Conservation (phyloP, 2,329 filamentous ascomycete genomes). For the Neopestalotiopsis rosae region DNA sequence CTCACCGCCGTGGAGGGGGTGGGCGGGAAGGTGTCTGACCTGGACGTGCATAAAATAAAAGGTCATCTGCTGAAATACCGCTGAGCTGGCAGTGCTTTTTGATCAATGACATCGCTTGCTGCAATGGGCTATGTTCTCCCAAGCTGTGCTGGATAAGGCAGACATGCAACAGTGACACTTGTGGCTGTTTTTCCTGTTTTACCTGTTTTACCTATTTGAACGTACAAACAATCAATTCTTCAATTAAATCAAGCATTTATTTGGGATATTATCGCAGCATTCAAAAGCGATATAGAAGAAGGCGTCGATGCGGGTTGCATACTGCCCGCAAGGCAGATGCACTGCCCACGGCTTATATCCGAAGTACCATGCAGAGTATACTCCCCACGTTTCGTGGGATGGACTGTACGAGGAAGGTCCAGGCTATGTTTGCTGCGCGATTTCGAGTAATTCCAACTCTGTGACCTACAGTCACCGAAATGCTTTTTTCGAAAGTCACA, state of each 20-base stretch:
- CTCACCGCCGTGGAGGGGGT: conserved; percentile 6
- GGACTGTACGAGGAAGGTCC: background rate
- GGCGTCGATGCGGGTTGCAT: background rate
- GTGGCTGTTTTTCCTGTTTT: background rate
- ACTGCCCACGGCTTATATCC: background rate
- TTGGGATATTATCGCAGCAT: background rate
- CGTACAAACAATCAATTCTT: background rate
- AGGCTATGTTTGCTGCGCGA: background rate
- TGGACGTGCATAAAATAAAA: conserved; percentile 15
- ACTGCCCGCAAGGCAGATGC: background rate
- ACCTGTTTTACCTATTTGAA: background rate
- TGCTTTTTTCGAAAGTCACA: too few relatives aligned
- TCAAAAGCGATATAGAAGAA: background rate
- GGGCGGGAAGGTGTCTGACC: background rate
- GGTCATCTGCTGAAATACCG: conserved; percentile 14
- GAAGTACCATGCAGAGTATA: too few relatives aligned
- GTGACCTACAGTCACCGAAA: background rate
- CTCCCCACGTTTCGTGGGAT: background rate
- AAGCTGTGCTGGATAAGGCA: conserved; percentile 1
- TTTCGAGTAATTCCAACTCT: background rate
- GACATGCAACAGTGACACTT: background rate
- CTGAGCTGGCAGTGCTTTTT: conserved; percentile 10
- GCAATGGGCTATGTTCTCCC: background rate
- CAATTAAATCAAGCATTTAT: background rate
- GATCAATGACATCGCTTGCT: conserved; percentile 6